Evolutionary conservation across 768 basidiomycete species (phyloP).

Genomic region (Boletellus ananas): DNA sequence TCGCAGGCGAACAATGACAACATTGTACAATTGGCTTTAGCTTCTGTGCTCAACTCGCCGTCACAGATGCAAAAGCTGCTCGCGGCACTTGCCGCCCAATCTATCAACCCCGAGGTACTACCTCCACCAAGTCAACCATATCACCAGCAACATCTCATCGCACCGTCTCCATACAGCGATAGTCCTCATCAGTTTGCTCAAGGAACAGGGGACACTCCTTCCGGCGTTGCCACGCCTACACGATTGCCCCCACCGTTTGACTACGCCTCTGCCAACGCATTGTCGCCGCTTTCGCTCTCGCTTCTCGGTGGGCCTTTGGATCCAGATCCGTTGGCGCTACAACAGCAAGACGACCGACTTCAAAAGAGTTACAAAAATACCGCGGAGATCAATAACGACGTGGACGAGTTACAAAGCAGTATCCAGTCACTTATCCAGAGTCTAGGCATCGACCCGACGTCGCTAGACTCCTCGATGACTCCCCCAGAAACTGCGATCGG

Average conservation of each 20-base stretch:
- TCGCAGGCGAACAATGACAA: conserved; percentile 37
- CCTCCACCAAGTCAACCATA: conserved; percentile 15
- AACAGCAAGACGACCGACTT: conserved; percentile 41
- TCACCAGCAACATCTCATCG: conserved; percentile 24
- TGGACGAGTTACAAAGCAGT: conserved; percentile 62
- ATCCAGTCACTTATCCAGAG: conserved; percentile 71
- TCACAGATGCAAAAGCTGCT: conserved; percentile 58
- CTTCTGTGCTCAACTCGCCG: conserved; percentile 48
- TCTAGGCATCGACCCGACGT: conserved; percentile 57
- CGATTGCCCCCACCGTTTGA: conserved; percentile 19
- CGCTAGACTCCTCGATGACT: conserved; percentile 14
- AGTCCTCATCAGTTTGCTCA: conserved; percentile 10
- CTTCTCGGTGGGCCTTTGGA: conserved; percentile 26
- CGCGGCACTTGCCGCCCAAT: conserved; percentile 35
- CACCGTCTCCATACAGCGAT: conserved; percentile 28
- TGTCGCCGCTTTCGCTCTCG: conserved; percentile 24
- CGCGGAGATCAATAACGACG: conserved; percentile 65
- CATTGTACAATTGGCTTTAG: conserved; percentile 47
- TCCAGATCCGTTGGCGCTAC: conserved; percentile 30
- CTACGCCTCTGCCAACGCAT: conserved; percentile 20
- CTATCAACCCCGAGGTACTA: conserved; percentile 23
- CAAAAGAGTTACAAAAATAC: conserved; percentile 58
- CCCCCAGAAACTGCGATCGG: conserved; percentile 7
- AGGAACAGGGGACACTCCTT: neutral
- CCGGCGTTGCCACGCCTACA: conserved; percentile 8